A percentile compares a stretch with the other conserved stretches of the same genome.
phyloP scores from a whole-genome alignment of 345 rosid genomes.

The Barbarea vulgaris region DNA sequence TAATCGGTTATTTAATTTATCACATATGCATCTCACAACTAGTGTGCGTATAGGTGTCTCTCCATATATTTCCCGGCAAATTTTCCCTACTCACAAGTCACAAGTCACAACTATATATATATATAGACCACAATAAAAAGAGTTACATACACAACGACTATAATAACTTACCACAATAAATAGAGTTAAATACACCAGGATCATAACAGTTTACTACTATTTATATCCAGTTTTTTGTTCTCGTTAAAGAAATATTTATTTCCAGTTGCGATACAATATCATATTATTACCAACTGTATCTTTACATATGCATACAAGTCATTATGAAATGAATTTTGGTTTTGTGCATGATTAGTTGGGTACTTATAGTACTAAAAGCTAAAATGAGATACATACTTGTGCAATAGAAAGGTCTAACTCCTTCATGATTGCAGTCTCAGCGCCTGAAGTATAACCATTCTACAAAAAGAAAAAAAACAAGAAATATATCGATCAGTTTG shows the following conservation, averaged over 20 bases:
- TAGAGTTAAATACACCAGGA: background rate
- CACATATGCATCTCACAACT: background rate
- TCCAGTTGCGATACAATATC: background rate
- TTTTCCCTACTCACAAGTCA: no score
- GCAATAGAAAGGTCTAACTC: slow-evolving; percentile 63
- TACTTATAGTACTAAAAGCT: background rate
- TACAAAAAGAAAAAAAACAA: slow-evolving; percentile 29
- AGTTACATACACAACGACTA: no score
- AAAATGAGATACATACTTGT: slow-evolving; percentile 40
- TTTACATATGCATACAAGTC: background rate
- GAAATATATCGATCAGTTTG: background rate
- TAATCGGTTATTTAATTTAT: background rate
- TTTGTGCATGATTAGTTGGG: background rate
- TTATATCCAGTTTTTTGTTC: no score
- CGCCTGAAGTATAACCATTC: slow-evolving; percentile 64
- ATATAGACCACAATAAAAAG: no score
- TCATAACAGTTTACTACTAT: background rate
- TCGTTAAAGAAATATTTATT: no score
- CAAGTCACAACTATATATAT: no score
- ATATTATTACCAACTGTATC: no score
- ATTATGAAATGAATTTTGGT: background rate
- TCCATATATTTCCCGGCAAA: background rate
- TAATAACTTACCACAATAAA: background rate
- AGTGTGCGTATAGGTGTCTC: background rate
- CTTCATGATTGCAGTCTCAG: slow-evolving; percentile 53